Evolutionary conservation across 768 basidiomycete genomes (phyloP).

Genomic region (Podaxis sp.): DNA sequence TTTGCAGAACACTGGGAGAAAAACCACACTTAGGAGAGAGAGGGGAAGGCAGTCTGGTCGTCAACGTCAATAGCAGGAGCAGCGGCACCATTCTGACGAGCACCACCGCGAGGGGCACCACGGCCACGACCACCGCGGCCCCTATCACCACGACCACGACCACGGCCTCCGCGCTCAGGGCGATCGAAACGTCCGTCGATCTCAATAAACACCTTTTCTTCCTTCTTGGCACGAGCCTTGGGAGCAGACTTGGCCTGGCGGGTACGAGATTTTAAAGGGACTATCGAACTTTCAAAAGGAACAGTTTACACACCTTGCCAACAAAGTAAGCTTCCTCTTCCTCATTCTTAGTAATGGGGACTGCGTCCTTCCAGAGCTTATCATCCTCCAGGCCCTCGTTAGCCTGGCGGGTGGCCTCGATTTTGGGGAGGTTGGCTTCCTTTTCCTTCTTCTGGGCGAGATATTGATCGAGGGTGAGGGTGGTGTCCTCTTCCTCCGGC

Average conservation of each 20-base stretch:
- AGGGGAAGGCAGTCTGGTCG: slow-evolving; percentile 88
- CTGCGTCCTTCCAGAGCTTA: slow-evolving; percentile 67
- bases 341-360: slow-evolving; percentile 62
- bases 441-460: slow-evolving; percentile 76
- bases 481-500: slow-evolving; percentile 88
- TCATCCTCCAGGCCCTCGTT: slow-evolving; percentile 72
- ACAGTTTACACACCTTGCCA: slow-evolving; percentile 68
- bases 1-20: not conserved
- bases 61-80: slow-evolving; percentile 61
- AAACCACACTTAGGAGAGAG: slow-evolving; percentile 52
- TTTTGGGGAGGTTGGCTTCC: slow-evolving; percentile 65
- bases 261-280: not conserved
- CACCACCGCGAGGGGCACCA: slow-evolving; percentile 46
- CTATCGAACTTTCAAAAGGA: not conserved
- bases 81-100: slow-evolving; percentile 39
- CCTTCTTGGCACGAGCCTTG: slow-evolving; percentile 75
- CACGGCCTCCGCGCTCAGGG: slow-evolving; percentile 66
- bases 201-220: slow-evolving; percentile 89
- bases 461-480: slow-evolving; percentile 92
- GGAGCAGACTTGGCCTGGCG: slow-evolving; percentile 59
- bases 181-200: slow-evolving; percentile 89
- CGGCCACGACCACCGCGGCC: slow-evolving; percentile 43
- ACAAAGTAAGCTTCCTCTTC: slow-evolving; percentile 82
- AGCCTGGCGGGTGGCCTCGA: slow-evolving; percentile 73
- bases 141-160: slow-evolving; percentile 46